Evolutionary conservation across 306 rosid species (phyloP), one percentile per base, ranked within the genome.

Genomic region (Prosopis cineraria): DNA sequence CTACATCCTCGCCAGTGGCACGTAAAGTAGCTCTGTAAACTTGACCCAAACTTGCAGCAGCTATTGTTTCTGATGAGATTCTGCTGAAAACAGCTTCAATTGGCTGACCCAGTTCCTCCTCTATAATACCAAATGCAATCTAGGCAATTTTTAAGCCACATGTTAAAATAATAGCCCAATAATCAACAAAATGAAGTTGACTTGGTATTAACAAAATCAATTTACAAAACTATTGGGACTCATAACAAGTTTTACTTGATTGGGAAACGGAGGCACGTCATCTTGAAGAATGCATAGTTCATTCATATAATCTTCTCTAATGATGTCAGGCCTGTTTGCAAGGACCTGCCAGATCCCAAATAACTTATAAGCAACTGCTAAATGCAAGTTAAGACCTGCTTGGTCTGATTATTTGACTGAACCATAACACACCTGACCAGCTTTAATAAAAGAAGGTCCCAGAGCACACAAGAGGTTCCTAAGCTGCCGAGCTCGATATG

Each of bases 11-110:
- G 65, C 98, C 96, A 60, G 98, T 81, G 67, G 88, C 89, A 76
- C 94, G 93, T 74, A 95, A 89, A 56, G 99, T 93, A 84, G 98
- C 99, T 53, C 97, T 88, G 79, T 95, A 95, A 79, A 95, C 99
- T 95, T 95, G 99, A 72, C 99, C 99, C 87, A 95, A 87, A 87
- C 99, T 95, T 62, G 99, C 99, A 36, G 99, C 98, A 76, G 99
- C 99, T 80, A 95, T 95, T 43, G 99, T 95, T 89, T 37, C 84
- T 64, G 99, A 86, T 43, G 99, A 91, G 78, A 95, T 95, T 86
- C 75, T 84, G 83, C 93, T 95, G 89, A 95, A 93, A 80, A 93
- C 86, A 73, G 94, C 90, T 91, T 95, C 99, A 53, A 95, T 93
- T 62, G 99, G 99, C 76, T 81, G 96, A 37, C 98, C 97, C 78